Evolutionary conservation across 2,329 filamentous ascomycete species (phyloP).

Genomic region (Trichoderma atroviride): DNA sequence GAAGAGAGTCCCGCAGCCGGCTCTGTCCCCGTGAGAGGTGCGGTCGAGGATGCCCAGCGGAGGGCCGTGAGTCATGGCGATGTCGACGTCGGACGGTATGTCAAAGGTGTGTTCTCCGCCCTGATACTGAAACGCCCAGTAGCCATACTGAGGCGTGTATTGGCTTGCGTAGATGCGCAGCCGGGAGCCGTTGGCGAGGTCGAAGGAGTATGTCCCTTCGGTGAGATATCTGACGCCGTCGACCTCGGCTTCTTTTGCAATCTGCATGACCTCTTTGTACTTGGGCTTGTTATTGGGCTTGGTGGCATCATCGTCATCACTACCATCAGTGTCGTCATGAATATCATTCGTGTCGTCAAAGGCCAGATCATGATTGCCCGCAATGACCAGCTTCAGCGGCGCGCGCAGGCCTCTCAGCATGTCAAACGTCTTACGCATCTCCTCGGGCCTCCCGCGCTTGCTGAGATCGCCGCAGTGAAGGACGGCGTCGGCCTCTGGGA

Average conservation of each 20-base stretch:
- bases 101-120: constrained; percentile 43
- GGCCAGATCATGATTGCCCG: constrained; percentile 58
- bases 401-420: constrained; percentile 48
- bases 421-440: constrained; percentile 47
- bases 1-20: constrained; percentile 51
- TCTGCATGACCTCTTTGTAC: constrained; percentile 40
- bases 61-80: constrained; percentile 60
- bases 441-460: constrained; percentile 43
- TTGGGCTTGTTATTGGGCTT: not conserved
- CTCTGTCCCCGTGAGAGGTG: constrained; percentile 34
- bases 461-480: constrained; percentile 59
- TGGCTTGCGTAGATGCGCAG: constrained; percentile 57
- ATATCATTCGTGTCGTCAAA: constrained; percentile 39
- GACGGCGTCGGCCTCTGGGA: constrained; percentile 48
- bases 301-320: not conserved
- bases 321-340: constrained; percentile 19
- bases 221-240: constrained; percentile 50
- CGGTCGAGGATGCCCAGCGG: constrained; percentile 55
- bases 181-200: constrained; percentile 51
- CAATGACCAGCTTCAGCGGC: constrained; percentile 56
- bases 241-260: constrained; percentile 44
- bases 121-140: constrained; percentile 56
- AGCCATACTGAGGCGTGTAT: constrained; percentile 50
- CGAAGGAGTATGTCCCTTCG: constrained; percentile 53
- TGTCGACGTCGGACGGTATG: constrained; percentile 44